Evolutionary conservation across 2,329 filamentous ascomycete genomes (phyloP), one percentile per base, ranked within the genome.

Genomic region (Gremmenia infestans): DNA sequence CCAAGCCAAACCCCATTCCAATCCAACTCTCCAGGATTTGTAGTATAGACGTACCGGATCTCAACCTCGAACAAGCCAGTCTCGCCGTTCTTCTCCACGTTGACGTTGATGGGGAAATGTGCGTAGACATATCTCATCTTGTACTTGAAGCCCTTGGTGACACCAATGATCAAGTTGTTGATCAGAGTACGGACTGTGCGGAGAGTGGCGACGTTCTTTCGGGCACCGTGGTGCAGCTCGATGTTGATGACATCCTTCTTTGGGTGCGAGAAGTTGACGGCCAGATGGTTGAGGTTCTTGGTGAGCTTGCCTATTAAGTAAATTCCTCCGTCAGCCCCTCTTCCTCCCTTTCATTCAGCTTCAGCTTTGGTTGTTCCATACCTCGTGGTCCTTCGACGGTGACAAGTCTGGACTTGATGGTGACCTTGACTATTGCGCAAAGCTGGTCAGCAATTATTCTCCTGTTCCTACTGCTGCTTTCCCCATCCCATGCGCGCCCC

Each of bases 121-220:
- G 94, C 94, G 78, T 99, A 99, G 79, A 99, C 94, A 83, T 99
- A 99, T 74, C 95, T 91, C 93, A 99, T 97, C 90, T 99, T 99
- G 89, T 99, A 99, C 83, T 95, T 95, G 90, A 88, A 99, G 70
- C 94, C 94, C 84, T 93, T 96, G 77, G 94, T 99, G 68, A 99
- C 94, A 78, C 94, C 94, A 72, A 92, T 87, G 78, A 99, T 89
- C 81, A 99, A 77, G 88, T 99, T 99, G 86, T 95, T 90, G 85
- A 99, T 96, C 79, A 97, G 79, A 67, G 93, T 93, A 74, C 91
- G 91, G 81, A 99, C 94, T 73, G 94, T 99, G 72, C 94, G 91
- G 78, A 99, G 91, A 70, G 93, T 90, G 73, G 94, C 94, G 74
- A 99, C 89, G 77, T 91, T 93, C 88, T 99, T 99, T 81, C 94